Evolutionary conservation across 2,329 filamentous ascomycete species (phyloP), one percentile per base, ranked within the genome.

Genomic region (Scorias spongiosa): DNA sequence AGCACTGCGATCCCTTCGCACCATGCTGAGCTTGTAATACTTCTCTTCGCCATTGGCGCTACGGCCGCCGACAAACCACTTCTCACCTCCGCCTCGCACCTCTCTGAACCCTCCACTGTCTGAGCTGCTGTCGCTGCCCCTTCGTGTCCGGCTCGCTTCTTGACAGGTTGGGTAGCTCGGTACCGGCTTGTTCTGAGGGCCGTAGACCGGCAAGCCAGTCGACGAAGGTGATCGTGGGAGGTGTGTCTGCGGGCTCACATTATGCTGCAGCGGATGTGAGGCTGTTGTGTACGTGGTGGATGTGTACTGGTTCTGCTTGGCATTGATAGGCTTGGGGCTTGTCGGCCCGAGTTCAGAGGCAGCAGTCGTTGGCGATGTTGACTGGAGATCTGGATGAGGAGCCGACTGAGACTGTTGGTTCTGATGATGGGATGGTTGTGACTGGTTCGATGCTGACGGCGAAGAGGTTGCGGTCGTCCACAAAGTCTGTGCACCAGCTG

Each of bases 11-110:
- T 84, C 77, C 44, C 81, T 67, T 58, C 78, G 75, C 41, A 88
- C 77, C 50, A 88, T 82, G 38, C 81, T 82, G 39, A 88, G 66
- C 65, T 85, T 85, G 62, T 87, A 88, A 65, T 85, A 87, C 55
- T 76, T 75, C 59, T 88, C 83, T 56, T 88, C 83, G n/a, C 83
- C 83, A 1, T 66, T 72, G 1, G 82, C 81, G 26, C 82, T 87
- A 56, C 81, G 68, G 6, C 83, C 83, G 17, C 83, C 83, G 44
- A 88, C 83, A 56, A 87, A 88, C 80, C 82, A 85, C 64, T 84
- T 86, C 51, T 88, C 83, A 1, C 75, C 74, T 2, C 80, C 81
- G 47, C 85, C 81, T 2, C 80, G 79, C 30, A 78, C 79, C 48
- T 87, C 82, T 42, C 81, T 69, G 60, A 87, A 87, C 1, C 82